Evolutionary conservation across 176 grass and related monocot species (phyloP), one percentile per base, ranked within the genome.

Genomic region (Hordeum marinum): DNA sequence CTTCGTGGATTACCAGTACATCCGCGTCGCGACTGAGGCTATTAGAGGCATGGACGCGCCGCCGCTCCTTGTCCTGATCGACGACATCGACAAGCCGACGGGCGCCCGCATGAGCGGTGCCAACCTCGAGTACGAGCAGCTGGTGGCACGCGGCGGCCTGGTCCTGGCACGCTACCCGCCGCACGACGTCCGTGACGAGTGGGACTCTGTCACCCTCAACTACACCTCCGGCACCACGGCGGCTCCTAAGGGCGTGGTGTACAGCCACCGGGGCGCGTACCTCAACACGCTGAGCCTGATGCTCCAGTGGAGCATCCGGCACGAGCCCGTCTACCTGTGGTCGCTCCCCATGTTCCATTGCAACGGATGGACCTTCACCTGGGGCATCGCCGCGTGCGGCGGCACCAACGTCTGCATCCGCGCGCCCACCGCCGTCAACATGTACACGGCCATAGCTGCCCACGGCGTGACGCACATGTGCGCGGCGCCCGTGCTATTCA

Each of bases 191-290:
- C 32, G 32, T 34, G 89, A 91, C 13, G 92, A 94, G 71, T 94
- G 92, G 92, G 89, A 94, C 80, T 40, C 92, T 2, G 79, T 95
- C 70, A 78, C 91, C 0, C 72, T 98, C 3, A 98, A 90, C 72
- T 98, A 95, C 90, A 98, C 91, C 18, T 98, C 95, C 17, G 91
- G 87, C 15, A 95, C 91, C 29, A 98, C 92, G 45, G 88, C 89
- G 5, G 72, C 87, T 37, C 92, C 95, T 1, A 95, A 95, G 83
- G 95, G 91, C 72, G 87, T 95, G 34, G 87, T 95, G 64, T 95
- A 95, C 68, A 93, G 60, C 67, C 95, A 93, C 81, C 87, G 91
- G 4, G 91, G 91, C 1, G 89, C 87, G 6, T 98, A 90, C 79
- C 87, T 95, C 1, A 98, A 91, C 69, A 21, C 66, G 18, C 41